Percentiles rank a stretch among this genome's conserved stretches.
phyloP scores from a whole-genome alignment of 2,329 filamentous ascomycete species.

The Stemphylium beticola region DNA sequence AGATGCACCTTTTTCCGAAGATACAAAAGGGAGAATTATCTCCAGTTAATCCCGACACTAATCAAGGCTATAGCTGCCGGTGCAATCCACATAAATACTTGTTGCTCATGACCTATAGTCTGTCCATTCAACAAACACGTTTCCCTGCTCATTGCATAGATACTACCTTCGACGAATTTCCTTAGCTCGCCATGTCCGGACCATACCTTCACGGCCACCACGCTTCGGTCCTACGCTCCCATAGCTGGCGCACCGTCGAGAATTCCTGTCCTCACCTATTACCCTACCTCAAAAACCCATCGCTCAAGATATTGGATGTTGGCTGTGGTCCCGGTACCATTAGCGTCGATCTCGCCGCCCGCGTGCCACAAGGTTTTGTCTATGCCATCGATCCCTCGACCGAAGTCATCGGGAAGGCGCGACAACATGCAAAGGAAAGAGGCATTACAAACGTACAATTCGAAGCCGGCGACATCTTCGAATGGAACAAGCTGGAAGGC shows the following conservation, averaged over 20 bases:
- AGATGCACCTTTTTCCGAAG: neutral
- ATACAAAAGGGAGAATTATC: neutral
- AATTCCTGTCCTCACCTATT: slow-evolving; percentile 52
- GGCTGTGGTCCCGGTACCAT: slow-evolving; percentile 59
- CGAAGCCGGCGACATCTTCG: slow-evolving; percentile 51
- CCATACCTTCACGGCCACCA: slow-evolving; percentile 53
- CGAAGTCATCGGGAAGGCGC: slow-evolving; percentile 52
- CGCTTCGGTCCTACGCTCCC: slow-evolving; percentile 50
- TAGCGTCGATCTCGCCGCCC: slow-evolving; percentile 51
- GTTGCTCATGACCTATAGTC: neutral
- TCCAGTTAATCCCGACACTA: slow-evolving; percentile 8
- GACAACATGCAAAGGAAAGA: slow-evolving; percentile 43
- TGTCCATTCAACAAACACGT: neutral
- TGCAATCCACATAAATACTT: neutral
- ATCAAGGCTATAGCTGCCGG: neutral
- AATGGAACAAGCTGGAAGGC: slow-evolving; percentile 53
- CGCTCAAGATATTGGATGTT: slow-evolving; percentile 53
- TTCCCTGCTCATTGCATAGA: neutral
- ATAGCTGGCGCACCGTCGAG: slow-evolving; percentile 54
- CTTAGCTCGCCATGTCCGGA: slow-evolving; percentile 9
- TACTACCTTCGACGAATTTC: neutral
- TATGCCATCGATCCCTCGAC: slow-evolving; percentile 55
- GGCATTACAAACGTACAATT: slow-evolving; percentile 51
- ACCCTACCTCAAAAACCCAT: slow-evolving; percentile 37
- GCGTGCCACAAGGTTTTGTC: slow-evolving; percentile 53